Evolutionary conservation across 371 early-diverging fungal species (phyloP), one percentile per base, ranked within the genome.

Genomic region (Scutellospora calospora): DNA sequence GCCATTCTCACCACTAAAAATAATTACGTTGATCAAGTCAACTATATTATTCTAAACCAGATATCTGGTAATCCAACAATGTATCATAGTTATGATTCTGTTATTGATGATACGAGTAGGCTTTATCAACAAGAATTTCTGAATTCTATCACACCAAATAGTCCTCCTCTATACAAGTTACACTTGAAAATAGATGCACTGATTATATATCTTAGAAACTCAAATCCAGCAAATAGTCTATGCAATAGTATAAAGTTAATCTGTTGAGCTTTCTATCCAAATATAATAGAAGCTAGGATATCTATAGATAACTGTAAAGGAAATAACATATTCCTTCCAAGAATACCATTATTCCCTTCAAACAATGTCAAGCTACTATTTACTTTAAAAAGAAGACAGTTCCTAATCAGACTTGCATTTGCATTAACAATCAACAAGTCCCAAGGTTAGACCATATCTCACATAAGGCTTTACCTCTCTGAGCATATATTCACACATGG

Each of bases 151-250:
- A 35, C 59, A 3, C 31, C 80, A 1, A 57, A 74, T 5, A 79
- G 83, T 4, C 63, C 86, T 8, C 83, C 84, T 57, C 83, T 83
- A 3, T 80, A 81, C 52, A 1, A 66, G 18, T 22, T 86, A 6
- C 8, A 20, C 6, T 65, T 85, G 31, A 85, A 85, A 41, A 49
- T 82, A n/a, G 80, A 84, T 5, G 69, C 55, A 22, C 86, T 83
- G 22, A 79, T 87, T 38, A 83, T 85, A 71, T 81, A 81, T 12
- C 49, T 85, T 16, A 51, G 84, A 20, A 85, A 84, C 27, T 63
- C 85, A 14, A 20, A 83, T 35, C 72, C 81, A 6, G 5, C 60
- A 5, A 45, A 27, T 14, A 83, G 84, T 9, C 60, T 85, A 84
- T 45, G 9, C 9, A 45, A 45, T 45, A 8, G 9, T 0, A 45